phyloP scores from a whole-genome alignment of 2,329 filamentous ascomycete species.

The Drechslera avenae region DNA sequence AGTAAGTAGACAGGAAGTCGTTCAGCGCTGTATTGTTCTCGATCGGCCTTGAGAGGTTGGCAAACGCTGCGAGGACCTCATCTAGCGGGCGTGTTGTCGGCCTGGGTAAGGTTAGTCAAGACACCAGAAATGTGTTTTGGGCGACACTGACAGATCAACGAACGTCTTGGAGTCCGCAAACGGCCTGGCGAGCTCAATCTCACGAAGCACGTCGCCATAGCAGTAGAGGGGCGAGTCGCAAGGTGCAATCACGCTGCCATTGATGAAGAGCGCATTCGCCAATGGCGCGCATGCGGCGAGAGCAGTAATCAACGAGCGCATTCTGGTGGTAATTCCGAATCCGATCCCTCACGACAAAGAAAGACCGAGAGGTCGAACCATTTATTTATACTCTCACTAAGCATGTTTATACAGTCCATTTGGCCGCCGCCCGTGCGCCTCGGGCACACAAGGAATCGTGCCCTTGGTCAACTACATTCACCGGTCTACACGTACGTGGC shows the following conservation, averaged over 20 bases:
- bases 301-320: conserved; percentile 17
- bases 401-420: conserved; percentile 7
- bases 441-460: conserved; percentile 22
- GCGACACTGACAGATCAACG: conserved; percentile 57
- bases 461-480: conserved; percentile 6
- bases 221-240: conserved; percentile 73
- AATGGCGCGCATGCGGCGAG: conserved; percentile 30
- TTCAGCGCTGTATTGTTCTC: conserved; percentile 67
- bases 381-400: not conserved
- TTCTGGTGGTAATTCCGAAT: conserved; percentile 12
- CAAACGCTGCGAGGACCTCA: conserved; percentile 66
- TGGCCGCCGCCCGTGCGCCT: conserved; percentile 2
- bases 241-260: conserved; percentile 65
- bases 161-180: conserved; percentile 74
- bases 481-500: conserved; percentile 30
- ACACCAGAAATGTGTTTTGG: not conserved
- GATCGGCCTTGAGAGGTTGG: conserved; percentile 64
- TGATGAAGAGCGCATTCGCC: conserved; percentile 58
- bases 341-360: conserved; percentile 7
- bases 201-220: conserved; percentile 65
- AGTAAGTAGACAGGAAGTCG: conserved; percentile 66
- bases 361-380: not conserved
- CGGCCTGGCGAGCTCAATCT: conserved; percentile 66
- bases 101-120: conserved; percentile 46
- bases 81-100: conserved; percentile 64